These are phyloP conservation scores for Yamadazyma pseudoaaseri DNA, from an alignment of 1,139 yeast genomes.

Conservation along the genomic window DNA sequence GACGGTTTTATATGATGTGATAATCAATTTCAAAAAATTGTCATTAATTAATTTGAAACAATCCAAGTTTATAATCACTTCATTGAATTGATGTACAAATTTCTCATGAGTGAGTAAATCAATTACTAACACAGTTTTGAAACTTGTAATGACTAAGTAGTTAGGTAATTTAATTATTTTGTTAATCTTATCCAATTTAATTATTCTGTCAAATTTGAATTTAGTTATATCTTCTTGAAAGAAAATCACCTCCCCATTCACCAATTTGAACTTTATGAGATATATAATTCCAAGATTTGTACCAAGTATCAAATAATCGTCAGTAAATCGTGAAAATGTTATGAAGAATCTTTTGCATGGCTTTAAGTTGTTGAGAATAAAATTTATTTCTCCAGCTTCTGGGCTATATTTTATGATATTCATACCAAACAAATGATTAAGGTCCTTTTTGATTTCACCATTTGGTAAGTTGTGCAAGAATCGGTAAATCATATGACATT, in stretches of 20 bases:
- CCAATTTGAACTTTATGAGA: constrained; percentile 8
- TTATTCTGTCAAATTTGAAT: constrained; percentile 14
- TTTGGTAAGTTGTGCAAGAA: constrained; percentile 13
- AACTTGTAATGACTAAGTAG: constrained; percentile 15
- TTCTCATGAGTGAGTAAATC: constrained; percentile 12
- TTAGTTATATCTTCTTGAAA: constrained; percentile 14
- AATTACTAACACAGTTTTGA: constrained; percentile 13
- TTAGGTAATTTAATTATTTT: constrained; percentile 12
- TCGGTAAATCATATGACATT: constrained; percentile 8
- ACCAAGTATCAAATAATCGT: constrained; percentile 14
- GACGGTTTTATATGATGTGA: constrained; percentile 13
- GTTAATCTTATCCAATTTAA: constrained; percentile 15
- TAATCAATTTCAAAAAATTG: constrained; percentile 9
- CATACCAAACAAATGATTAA: constrained; percentile 17
- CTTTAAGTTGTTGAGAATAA: constrained; percentile 8
- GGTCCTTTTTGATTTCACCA: constrained; percentile 18
- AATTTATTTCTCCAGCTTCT: constrained; percentile 7
- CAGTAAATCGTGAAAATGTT: constrained; percentile 15
- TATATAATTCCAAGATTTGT: constrained; percentile 16
- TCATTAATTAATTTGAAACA: constrained; percentile 9
- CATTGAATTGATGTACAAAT: constrained; percentile 9
- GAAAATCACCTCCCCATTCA: constrained; percentile 8
- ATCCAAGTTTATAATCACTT: constrained; percentile 14
- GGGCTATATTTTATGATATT: constrained; percentile 10
- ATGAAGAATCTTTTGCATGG: constrained; percentile 13